phyloP scores from a whole-genome alignment of 768 basidiomycete genomes.

The Cystofilobasidium bisporidii region DNA sequence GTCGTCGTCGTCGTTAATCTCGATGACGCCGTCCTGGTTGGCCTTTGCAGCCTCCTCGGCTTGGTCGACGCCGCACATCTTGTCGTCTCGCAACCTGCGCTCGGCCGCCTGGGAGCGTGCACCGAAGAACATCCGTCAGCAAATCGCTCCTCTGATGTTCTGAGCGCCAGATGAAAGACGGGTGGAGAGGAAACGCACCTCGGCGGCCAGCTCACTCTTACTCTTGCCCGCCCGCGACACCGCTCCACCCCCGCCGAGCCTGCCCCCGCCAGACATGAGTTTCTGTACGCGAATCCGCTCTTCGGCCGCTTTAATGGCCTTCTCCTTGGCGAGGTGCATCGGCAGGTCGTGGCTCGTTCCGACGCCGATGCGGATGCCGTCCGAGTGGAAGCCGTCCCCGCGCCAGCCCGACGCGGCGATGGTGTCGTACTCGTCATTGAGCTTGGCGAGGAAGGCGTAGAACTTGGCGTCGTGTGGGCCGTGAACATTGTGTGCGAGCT shows the following conservation, averaged over 20 bases:
- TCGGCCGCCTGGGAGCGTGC: slow-evolving; percentile 64
- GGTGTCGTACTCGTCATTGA: slow-evolving; percentile 77
- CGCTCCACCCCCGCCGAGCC: slow-evolving; percentile 54
- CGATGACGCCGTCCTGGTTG: slow-evolving; percentile 23
- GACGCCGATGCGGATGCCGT: slow-evolving; percentile 61
- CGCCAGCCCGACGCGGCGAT: slow-evolving; percentile 66
- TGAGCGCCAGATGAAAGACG: background rate
- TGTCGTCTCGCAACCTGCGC: slow-evolving; percentile 61
- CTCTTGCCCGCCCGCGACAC: slow-evolving; percentile 46
- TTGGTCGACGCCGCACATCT: slow-evolving; percentile 47
- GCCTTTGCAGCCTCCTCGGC: slow-evolving; percentile 31
- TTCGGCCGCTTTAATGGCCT: slow-evolving; percentile 72
- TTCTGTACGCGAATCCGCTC: slow-evolving; percentile 48
- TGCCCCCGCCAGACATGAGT: slow-evolving; percentile 37
- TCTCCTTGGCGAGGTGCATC: slow-evolving; percentile 53
- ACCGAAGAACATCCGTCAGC: background rate
- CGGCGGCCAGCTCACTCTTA: slow-evolving; percentile 42
- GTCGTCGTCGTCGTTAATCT: slow-evolving; percentile 30
- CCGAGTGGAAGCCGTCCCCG: slow-evolving; percentile 76
- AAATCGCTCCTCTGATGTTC: too few species aligned
- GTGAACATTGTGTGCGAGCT: slow-evolving; percentile 83
- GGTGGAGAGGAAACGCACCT: background rate
- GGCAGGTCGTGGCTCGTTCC: slow-evolving; percentile 61
- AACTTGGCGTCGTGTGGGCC: slow-evolving; percentile 68
- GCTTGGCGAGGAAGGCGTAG: slow-evolving; percentile 44